Evolutionary conservation across 257 asterid species (phyloP).

Genomic region (Solanum dulcamara): DNA sequence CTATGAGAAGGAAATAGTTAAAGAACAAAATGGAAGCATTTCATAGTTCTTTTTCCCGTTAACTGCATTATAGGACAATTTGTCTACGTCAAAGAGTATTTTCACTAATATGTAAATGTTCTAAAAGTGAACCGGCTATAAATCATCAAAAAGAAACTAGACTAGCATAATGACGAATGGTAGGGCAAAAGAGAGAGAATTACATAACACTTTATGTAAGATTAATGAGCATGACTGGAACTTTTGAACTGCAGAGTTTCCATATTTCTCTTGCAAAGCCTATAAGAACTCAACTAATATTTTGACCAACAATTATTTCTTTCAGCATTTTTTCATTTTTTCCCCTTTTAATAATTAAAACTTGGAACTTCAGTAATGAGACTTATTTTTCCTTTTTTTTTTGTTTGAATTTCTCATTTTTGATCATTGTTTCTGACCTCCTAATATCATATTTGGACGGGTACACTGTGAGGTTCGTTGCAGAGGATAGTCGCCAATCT

Average conservation of each 20-base stretch:
- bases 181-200: background rate
- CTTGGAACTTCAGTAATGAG: background rate
- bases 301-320: background rate
- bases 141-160: background rate
- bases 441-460: background rate
- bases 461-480: background rate
- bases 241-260: background rate
- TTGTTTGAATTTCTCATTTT: background rate
- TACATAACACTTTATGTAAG: background rate
- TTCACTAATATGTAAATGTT: background rate
- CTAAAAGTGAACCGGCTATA: background rate
- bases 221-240: background rate
- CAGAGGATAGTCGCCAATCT: background rate
- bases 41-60: background rate
- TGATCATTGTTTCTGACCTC: background rate
- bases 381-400: background rate
- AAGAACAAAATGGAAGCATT: background rate
- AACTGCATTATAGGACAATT: background rate
- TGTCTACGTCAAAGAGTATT: background rate
- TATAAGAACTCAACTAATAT: background rate
- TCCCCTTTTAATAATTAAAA: background rate
- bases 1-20: background rate
- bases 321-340: background rate
- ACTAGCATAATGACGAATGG: background rate
- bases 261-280: background rate